These are phyloP conservation scores for Marsdenia floribunda DNA, from an alignment of 257 asterid species.

Conservation along the genomic window DNA sequence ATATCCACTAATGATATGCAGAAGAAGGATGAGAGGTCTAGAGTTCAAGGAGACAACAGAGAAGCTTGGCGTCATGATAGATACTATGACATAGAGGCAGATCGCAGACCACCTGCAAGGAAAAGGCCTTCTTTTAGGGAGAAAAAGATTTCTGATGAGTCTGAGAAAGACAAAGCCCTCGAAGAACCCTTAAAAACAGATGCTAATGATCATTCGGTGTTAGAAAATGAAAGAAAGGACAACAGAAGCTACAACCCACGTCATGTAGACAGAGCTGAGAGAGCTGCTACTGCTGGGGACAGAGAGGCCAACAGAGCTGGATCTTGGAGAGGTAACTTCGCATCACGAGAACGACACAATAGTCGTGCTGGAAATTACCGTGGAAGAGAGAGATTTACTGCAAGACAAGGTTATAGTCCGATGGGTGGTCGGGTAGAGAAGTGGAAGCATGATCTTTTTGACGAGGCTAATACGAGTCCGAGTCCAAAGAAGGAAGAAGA, in stretches of 20 bases:
- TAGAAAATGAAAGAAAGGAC: slow-evolving; percentile 35
- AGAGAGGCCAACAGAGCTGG: slow-evolving; percentile 40
- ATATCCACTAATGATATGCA: slow-evolving; percentile 28
- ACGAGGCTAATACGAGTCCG: slow-evolving; percentile 69
- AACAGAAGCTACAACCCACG: slow-evolving; percentile 36
- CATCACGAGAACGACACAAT: slow-evolving; percentile 44
- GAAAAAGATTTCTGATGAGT: slow-evolving; percentile 50
- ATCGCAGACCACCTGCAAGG: slow-evolving; percentile 43
- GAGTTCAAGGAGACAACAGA: slow-evolving; percentile 36
- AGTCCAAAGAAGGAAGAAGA: slow-evolving; percentile 84
- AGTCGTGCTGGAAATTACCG: slow-evolving; percentile 25
- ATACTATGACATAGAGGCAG: slow-evolving; percentile 56
- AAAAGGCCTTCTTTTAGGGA: slow-evolving; percentile 80
- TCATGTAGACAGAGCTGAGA: slow-evolving; percentile 37
- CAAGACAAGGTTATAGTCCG: slow-evolving; percentile 41
- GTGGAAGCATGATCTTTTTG: slow-evolving; percentile 91
- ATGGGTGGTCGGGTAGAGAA: slow-evolving; percentile 53
- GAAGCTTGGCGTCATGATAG: slow-evolving; percentile 70
- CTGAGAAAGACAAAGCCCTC: slow-evolving; percentile 38
- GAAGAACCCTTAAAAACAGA: slow-evolving; percentile 32
- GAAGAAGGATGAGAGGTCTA: slow-evolving; percentile 39
- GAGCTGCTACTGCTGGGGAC: slow-evolving; percentile 37
- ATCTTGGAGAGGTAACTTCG: slow-evolving; percentile 39
- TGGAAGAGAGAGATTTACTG: slow-evolving; percentile 46
- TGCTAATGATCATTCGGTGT: slow-evolving; percentile 23